Percentiles rank a stretch among this genome's conserved stretches.
These are phyloP conservation scores for Populus simonii DNA, from an alignment of 345 rosid species.

Conservation along the genomic window DNA sequence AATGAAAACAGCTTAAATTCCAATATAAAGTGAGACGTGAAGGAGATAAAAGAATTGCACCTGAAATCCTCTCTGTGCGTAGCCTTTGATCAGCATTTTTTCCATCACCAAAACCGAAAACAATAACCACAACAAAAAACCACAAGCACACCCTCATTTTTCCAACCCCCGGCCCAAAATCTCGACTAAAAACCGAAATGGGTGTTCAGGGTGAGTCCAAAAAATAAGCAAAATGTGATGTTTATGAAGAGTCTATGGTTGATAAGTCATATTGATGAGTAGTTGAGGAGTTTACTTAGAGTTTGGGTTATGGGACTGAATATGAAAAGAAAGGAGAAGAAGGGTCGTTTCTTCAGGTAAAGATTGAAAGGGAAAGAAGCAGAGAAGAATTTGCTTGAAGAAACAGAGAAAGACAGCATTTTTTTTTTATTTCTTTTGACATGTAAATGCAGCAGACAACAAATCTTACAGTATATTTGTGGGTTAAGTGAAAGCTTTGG, in stretches of 20 bases:
- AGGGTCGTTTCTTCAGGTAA: constrained; percentile 20
- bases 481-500: constrained; percentile 36
- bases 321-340: constrained; percentile 13
- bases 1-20: neutral
- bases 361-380: constrained; percentile 33
- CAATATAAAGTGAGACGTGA: neutral
- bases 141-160: constrained; percentile 37
- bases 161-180: neutral
- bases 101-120: constrained; percentile 20
- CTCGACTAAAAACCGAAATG: constrained; percentile 13
- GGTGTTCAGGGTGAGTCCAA: constrained; percentile 22
- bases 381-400: constrained; percentile 64
- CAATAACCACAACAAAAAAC: constrained; percentile 33
- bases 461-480: neutral
- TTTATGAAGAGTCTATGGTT: constrained; percentile 47
- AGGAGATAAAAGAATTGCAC: constrained; percentile 25
- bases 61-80: constrained; percentile 77
- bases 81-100: constrained; percentile 40
- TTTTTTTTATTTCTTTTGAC: neutral
- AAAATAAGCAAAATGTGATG: constrained; percentile 21
- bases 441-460: neutral
- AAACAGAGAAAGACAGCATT: constrained; percentile 38
- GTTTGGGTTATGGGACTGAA: constrained; percentile 34
- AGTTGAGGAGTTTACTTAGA: constrained; percentile 73
- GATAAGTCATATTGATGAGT: constrained; percentile 62